Conservation (phyloP, 1,139 yeast genomes). For the Taphrina communis region DNA sequence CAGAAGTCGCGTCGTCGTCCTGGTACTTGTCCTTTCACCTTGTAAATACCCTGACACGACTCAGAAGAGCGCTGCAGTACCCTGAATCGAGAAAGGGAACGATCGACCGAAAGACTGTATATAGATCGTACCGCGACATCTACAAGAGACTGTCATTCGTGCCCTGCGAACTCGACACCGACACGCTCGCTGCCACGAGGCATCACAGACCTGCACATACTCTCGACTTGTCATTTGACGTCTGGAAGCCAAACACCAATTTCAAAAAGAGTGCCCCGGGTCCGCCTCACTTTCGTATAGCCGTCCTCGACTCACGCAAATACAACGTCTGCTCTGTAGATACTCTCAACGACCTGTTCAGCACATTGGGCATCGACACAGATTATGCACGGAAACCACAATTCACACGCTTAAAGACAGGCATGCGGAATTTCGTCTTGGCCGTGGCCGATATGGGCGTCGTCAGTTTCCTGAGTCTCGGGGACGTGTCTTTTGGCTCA, state of each 20-base stretch:
- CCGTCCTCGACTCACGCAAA: constrained; percentile 57
- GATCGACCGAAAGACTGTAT: background rate
- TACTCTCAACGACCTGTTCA: constrained; percentile 24
- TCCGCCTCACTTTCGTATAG: constrained; percentile 74
- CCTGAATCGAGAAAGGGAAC: background rate
- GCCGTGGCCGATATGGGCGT: constrained; percentile 43
- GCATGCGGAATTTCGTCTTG: constrained; percentile 31
- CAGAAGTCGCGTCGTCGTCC: background rate
- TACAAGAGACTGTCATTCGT: constrained; percentile 34
- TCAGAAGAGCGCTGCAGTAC: background rate
- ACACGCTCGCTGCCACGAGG: background rate
- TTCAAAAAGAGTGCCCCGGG: constrained; percentile 76
- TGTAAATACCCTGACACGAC: background rate
- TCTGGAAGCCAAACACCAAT: constrained; percentile 81
- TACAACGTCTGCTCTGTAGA: constrained; percentile 17
- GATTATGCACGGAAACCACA: constrained; percentile 6
- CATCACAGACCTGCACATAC: constrained; percentile 37
- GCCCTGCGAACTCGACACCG: constrained; percentile 13
- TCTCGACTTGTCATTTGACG: constrained; percentile 59
- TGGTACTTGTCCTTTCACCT: background rate
- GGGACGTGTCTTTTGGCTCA: constrained; percentile 34
- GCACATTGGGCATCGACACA: constrained; percentile 9
- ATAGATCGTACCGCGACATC: constrained; percentile 27
- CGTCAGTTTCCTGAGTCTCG: constrained; percentile 33
- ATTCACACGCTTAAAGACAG: constrained; percentile 34